Percentiles rank a stretch among this genome's conserved stretches.
phyloP scores from a whole-genome alignment of 2,329 filamentous ascomycete species.

The Botrytis byssoidea region DNA sequence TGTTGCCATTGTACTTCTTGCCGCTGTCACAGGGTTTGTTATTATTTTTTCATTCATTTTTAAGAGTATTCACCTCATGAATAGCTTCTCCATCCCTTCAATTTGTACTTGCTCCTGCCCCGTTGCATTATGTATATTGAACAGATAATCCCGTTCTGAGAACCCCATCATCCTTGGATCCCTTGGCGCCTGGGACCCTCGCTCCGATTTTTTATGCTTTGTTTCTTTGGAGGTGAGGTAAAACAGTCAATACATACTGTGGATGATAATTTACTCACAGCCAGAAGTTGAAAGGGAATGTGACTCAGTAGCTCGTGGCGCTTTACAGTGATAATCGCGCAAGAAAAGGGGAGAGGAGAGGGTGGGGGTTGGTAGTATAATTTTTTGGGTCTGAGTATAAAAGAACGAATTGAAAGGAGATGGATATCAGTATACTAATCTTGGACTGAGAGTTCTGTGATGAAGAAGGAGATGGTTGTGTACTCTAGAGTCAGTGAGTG shows the following conservation, averaged over 20 bases:
- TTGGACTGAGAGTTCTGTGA: too few relatives aligned
- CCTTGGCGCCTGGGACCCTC: accelerated
- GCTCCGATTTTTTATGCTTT: not conserved
- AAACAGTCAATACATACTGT: not conserved
- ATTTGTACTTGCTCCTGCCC: not conserved
- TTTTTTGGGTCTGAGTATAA: not conserved
- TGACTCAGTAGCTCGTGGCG: not conserved
- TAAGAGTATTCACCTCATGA: not conserved
- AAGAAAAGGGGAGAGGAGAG: too few relatives aligned
- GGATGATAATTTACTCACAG: accelerated
- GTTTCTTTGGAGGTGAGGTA: not conserved
- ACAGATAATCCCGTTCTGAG: not conserved
- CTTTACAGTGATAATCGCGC: not conserved
- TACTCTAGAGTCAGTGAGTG: not conserved
- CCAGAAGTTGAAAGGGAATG: not conserved
- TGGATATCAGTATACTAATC: not conserved
- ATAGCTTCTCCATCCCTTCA: not conserved
- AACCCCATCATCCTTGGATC: not conserved
- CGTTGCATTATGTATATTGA: accelerated
- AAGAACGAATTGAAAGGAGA: not conserved
- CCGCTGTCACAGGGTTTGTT: too few relatives aligned
- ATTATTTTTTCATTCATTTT: not conserved
- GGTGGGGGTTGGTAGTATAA: too few relatives aligned
- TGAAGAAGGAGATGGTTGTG: too few relatives aligned
- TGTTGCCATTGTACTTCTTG: not conserved